Percentiles rank a stretch among this genome's conserved stretches.
Conservation (phyloP, 2,329 filamentous ascomycete species). For the Cladophialophora chaetospira region DNA sequence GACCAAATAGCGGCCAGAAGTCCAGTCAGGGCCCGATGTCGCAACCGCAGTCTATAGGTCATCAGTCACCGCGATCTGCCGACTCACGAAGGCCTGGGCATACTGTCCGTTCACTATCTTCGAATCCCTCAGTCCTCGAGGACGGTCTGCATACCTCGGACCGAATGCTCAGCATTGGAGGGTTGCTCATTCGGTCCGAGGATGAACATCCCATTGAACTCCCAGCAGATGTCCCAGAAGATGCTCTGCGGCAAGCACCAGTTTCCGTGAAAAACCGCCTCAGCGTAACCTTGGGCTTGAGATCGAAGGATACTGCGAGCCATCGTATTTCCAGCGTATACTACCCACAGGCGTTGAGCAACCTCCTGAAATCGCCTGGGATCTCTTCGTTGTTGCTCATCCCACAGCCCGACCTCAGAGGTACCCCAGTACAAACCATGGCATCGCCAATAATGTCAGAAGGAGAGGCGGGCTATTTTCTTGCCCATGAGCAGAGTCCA, state of each 20-base stretch:
- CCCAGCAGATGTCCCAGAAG: conserved; percentile 32
- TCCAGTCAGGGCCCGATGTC: conserved; percentile 21
- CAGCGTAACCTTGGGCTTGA: conserved; percentile 29
- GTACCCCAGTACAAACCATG: conserved; percentile 21
- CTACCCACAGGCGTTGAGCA: conserved; percentile 26
- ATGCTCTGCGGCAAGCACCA: conserved; percentile 28
- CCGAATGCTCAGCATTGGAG: conserved; percentile 3
- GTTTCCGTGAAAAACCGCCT: conserved; percentile 32
- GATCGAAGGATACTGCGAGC: conserved; percentile 19
- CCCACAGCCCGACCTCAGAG: conserved; percentile 16
- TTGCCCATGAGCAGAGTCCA: conserved; percentile 18
- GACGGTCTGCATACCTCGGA: conserved; percentile 1
- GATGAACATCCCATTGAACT: conserved; percentile 28
- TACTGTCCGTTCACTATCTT: conserved; percentile 2
- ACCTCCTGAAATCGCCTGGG: conserved; percentile 25
- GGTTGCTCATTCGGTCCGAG: conserved; percentile 10
- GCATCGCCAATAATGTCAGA: conserved; percentile 16
- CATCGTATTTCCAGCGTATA: conserved; percentile 31
- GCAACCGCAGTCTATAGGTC: conserved; percentile 9
- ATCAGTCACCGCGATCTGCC: conserved; percentile 14
- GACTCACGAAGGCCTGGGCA: conserved; percentile 7
- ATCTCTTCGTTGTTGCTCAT: conserved; percentile 20
- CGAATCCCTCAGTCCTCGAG: conserved; percentile 1
- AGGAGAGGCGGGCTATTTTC: conserved; percentile 16
- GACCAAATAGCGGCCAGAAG: conserved; percentile 21